Percentiles rank a stretch among this genome's conserved stretches.
Conservation (phyloP, 768 basidiomycete species). For the Leccinum subtestaceum region DNA sequence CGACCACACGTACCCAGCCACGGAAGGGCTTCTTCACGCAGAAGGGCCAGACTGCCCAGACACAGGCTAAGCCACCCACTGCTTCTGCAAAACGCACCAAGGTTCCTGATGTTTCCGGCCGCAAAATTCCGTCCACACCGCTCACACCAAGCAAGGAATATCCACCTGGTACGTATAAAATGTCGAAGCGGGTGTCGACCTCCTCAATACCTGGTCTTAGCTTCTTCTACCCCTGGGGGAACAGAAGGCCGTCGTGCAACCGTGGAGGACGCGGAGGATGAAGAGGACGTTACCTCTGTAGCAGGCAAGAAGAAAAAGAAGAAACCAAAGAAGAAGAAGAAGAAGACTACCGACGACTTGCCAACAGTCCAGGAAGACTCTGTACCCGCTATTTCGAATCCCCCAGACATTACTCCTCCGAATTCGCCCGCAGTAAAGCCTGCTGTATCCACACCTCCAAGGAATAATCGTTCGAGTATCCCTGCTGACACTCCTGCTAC, state of each 20-base stretch:
- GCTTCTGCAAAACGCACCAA: conserved; percentile 6
- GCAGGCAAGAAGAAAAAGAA: conserved; percentile 61
- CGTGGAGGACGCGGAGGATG: conserved; percentile 73
- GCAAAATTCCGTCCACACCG: conserved; percentile 9
- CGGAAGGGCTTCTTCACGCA: conserved; percentile 27
- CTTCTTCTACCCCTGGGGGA: conserved; percentile 22
- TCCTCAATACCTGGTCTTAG: conserved; percentile 9
- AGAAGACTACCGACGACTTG: conserved; percentile 38
- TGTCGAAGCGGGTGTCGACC: not conserved
- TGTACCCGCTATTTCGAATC: conserved; percentile 13
- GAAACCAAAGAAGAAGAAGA: conserved; percentile 68
- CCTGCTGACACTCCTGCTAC: conserved; percentile 19
- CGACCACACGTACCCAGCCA: conserved; percentile 34
- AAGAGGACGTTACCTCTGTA: conserved; percentile 39
- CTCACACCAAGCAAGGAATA: conserved; percentile 14
- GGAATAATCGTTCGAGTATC: conserved; percentile 16
- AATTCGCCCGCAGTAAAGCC: conserved; percentile 20
- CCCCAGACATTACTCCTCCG: conserved; percentile 18
- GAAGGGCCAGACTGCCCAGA: conserved; percentile 16
- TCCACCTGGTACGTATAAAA: conserved; percentile 11
- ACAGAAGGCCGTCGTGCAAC: conserved; percentile 42
- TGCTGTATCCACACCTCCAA: conserved; percentile 16
- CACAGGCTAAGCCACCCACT: conserved; percentile 7
- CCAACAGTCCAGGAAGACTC: conserved; percentile 24
- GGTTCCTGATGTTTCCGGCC: not conserved